Conservation (phyloP, 2,329 filamentous ascomycete genomes). For the Trichoderma cornu-damae region DNA sequence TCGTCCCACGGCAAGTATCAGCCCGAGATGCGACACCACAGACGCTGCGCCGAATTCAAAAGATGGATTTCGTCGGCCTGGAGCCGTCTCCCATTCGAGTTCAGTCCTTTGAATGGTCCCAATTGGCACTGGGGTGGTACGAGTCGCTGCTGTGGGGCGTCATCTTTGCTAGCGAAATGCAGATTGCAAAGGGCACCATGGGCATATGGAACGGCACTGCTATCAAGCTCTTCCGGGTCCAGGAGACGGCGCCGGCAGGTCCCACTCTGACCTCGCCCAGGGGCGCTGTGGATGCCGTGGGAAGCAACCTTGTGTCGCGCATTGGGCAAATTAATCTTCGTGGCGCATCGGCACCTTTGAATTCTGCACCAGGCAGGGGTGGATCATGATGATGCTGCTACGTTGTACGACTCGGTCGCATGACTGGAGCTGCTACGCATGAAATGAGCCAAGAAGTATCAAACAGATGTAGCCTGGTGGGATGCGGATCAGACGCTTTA, state of each 20-base stretch:
- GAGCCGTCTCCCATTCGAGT: constrained; percentile 70
- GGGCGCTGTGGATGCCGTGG: constrained; percentile 88
- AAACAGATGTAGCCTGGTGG: not conserved
- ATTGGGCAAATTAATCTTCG: constrained; percentile 77
- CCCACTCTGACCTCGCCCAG: constrained; percentile 79
- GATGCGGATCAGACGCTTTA: not conserved
- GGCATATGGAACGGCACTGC: constrained; percentile 91
- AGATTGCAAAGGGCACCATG: constrained; percentile 76
- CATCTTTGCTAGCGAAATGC: constrained; percentile 85
- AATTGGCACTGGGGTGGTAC: constrained; percentile 88
- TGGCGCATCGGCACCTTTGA: constrained; percentile 34
- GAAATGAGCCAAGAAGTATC: not conserved
- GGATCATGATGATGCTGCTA: constrained; percentile 8
- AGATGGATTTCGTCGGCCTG: constrained; percentile 62
- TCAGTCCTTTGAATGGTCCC: constrained; percentile 92
- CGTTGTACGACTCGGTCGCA: not conserved
- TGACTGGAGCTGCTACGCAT: not conserved
- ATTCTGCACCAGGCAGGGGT: constrained; percentile 18
- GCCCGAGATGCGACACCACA: constrained; percentile 41
- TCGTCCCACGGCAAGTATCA: constrained; percentile 50
- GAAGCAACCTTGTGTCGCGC: constrained; percentile 79
- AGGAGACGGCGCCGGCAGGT: constrained; percentile 73
- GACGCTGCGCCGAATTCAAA: constrained; percentile 51
- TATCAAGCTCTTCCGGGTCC: constrained; percentile 84
- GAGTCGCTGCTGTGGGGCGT: constrained; percentile 92